Base-by-base conservation (phyloP, 2,329 filamentous ascomycete genomes). In the Lachnellula hyalina region DNA sequence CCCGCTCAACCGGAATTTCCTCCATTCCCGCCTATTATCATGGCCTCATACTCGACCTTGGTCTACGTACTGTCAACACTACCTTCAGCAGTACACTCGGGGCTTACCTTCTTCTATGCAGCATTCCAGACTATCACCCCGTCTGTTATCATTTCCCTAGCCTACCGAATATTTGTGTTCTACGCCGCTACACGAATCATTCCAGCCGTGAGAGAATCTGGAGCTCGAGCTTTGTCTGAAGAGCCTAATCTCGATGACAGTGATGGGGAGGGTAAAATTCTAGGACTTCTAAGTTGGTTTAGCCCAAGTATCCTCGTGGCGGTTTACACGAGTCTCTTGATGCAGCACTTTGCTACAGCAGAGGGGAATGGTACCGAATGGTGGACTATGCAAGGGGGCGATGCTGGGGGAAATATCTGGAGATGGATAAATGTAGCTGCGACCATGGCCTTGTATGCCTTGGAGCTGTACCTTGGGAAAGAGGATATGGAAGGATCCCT, bases 131-230 rank as follows among this genome's bases (percentile, higher is more conserved):
- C 93, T 42, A 94, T 97, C 63, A 96, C 93, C 0, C 91, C 94
- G 0, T 96, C 90, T 0, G 92, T 97, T 59, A 88, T 99, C 73
- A 96, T 97, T 61, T 96, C 92, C 1, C 83, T 99, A 44, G 85
- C 90, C 32, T 99, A 96, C 72, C 89, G 94, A 50, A 86, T 96
- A 41, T 89, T 96, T 62, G 94, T 97, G 52, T 90, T 97, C 70
- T 97, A 97, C 73, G 90, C 90, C 55, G 92, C 92, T 21, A 96
- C 92, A 5, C 86, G 93, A 54, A 97, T 99, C 70, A 96, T 99
- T 54, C 94, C 94, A 0, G 92, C 92, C 1, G 86, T 99, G 12
- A 85, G 90, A 45, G 90, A 96, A 68, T 87, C 88, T 23, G 93
- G 93, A 15, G 90, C 90, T 3, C 81, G 85, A 58, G 90, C 88